Evolutionary conservation across 176 grass and related monocot species (phyloP), one percentile per base, ranked within the genome.

Genomic region (Bothriochloa decipiens): DNA sequence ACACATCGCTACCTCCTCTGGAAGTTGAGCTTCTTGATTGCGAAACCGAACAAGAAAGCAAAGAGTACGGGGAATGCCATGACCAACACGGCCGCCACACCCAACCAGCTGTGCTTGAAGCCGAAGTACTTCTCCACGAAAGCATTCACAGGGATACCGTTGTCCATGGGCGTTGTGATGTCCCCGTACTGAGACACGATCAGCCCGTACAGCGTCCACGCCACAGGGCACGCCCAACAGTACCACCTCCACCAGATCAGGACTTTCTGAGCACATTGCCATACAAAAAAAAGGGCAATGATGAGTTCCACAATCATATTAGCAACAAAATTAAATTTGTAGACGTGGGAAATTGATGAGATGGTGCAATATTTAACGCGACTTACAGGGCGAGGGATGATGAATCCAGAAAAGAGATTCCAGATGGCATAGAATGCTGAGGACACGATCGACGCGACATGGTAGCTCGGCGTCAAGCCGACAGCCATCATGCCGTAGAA

Each of bases 401-500:
- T 47, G 64, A 88, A 95, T 0, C 95, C 95, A 0, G 95, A 93
- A 80, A 97, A 97, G 18, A 95, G 76, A 40, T 94, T 97, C 95
- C 95, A 97, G n/a, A 93, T 61, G 18, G 13, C 68, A 13, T 91
- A 95, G 75, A 95, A 97, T 9, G 88, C 81, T 3, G 92, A 33
- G 5, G 95, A 97, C 42, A 95, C 78, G 7, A 97, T 95, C 0
- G 86, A 50, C 14, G 92, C 92, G 1, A 97, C 83, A 20, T 94
- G 85, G 81, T 95, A 89, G 75, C 88, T 97, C 8, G 95, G 90
- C 41, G 92, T 97, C 72, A 95, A 10, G 27, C 90, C 95, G 1
- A 97, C 95, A 7, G 79, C 80, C 95, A 97, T 93, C 95, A 95
- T 97, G 50, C 95, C 95, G 4, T 97, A 97, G 81, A 91, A 97